These are phyloP conservation scores for Pseudogymnoascus sp. DNA, from an alignment of 2,329 filamentous ascomycete species.

Conservation along the genomic window DNA sequence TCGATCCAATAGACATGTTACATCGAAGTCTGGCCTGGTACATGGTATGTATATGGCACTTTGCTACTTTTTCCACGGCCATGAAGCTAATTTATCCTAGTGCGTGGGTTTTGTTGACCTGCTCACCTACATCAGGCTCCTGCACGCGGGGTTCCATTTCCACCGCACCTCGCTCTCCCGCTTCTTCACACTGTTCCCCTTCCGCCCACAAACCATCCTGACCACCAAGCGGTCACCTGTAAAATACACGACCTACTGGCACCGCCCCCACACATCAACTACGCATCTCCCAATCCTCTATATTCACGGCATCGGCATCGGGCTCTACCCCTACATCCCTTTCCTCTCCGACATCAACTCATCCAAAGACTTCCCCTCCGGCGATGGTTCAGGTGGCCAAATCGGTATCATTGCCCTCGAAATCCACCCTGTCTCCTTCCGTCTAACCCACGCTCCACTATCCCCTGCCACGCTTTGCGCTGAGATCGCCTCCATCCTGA, in stretches of 20 bases:
- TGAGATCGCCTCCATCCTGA: conserved; percentile 45
- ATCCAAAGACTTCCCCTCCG: conserved; percentile 13
- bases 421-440: conserved; percentile 49
- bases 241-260: conserved; percentile 48
- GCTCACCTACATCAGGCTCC: conserved; percentile 29
- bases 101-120: conserved; percentile 29
- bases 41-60: conserved; percentile 31
- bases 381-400: conserved; percentile 34
- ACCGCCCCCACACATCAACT: conserved; percentile 50
- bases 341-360: conserved; percentile 45
- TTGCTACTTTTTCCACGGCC: not conserved
- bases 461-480: conserved; percentile 39
- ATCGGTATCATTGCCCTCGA: conserved; percentile 51
- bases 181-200: conserved; percentile 44
- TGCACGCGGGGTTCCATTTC: conserved; percentile 39
- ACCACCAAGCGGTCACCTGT: conserved; percentile 38
- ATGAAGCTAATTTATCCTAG: conserved; percentile 13
- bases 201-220: conserved; percentile 41
- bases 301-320: conserved; percentile 55
- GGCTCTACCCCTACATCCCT: conserved; percentile 47
- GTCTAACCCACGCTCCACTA: conserved; percentile 44
- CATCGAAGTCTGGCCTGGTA: conserved; percentile 52
- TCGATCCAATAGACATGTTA: conserved; percentile 49
- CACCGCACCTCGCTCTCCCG: conserved; percentile 35
- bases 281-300: conserved; percentile 49